A percentile compares a stretch with the other conserved stretches of the same genome.
Evolutionary conservation across 352 stramenopile genomes (phyloP).

Genomic region (Globisporangium mamillatum): DNA sequence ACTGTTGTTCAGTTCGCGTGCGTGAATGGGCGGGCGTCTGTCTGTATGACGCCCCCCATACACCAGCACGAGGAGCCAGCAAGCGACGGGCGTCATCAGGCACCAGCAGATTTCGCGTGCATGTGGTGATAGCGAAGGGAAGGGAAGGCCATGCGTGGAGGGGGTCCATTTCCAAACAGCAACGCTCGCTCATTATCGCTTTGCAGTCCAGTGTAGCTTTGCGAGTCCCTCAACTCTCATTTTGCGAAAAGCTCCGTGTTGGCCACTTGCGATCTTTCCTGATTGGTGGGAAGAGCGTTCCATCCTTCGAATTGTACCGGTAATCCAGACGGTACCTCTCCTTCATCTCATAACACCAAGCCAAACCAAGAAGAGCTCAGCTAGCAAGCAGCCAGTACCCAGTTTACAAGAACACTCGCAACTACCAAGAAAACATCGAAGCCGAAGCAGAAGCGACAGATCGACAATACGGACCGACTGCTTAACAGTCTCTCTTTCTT

Average conservation of each 20-base stretch:
- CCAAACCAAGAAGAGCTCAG: background rate
- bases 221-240: background rate
- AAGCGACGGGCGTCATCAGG: background rate
- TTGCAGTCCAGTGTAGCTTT: background rate
- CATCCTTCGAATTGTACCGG: background rate
- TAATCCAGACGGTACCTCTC: background rate
- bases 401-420: slow-evolving; percentile 1
- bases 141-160: background rate
- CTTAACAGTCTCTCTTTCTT: background rate
- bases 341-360: background rate
- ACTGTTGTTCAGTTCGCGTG: background rate
- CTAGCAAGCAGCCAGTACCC: background rate
- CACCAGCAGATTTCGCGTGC: background rate
- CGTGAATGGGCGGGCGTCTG: background rate
- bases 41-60: background rate
- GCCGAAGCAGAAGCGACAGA: background rate
- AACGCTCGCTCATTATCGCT: background rate
- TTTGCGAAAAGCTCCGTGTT: background rate
- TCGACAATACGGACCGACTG: background rate
- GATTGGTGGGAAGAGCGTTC: background rate
- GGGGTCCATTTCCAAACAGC: background rate
- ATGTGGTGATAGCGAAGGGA: background rate
- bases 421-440: background rate
- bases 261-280: background rate
- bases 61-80: background rate